Base-by-base conservation (phyloP, 495 filamentous ascomycete species). In the Corynascus novoguineensis region DNA sequence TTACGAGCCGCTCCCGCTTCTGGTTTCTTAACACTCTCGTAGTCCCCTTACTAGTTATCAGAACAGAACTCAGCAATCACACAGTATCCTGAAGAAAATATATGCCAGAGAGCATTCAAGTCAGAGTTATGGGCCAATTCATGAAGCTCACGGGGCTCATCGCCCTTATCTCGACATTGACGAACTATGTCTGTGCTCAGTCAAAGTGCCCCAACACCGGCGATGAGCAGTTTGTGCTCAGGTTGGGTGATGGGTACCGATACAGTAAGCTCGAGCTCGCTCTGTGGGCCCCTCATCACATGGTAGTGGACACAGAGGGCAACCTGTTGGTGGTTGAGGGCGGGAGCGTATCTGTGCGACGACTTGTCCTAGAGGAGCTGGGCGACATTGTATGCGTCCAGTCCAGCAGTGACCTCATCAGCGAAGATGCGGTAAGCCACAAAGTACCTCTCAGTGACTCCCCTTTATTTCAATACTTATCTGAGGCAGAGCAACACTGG, bases 401-500 rank as follows among this genome's bases (percentile, higher is more conserved):
- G 34, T 73, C 65, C 55, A 75, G 64, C 22, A 60, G 64, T 24
- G 52, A 81, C 15, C 59, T 79, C 35, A 51, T 69, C 25, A 66
- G 64, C 51, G 59, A 57, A 19, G 58, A n/a, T n/a, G n/a, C 55
- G 27, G 76, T 79, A 65, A 75, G 73, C n/a, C 21, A 42, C 6
- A 67, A 35, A 42, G 14, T 40, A 10, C 17, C 12, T 22, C 17
- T 5, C 3, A n/a, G n/a, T n/a, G n/a, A n/a, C n/a, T n/a, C n/a
- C n/a, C n/a, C n/a, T n/a, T n/a, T n/a, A n/a, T n/a, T n/a, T n/a
- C n/a, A n/a, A n/a, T n/a, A n/a, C n/a, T n/a, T n/a, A n/a, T n/a
- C n/a, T n/a, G n/a, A n/a, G n/a, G n/a, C 27, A 83, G 75, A 68
- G 86, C 3, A 85, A 85, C 64, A 83, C 87, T 64, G 85, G 84